Evolutionary conservation across 352 stramenopile species (phyloP).

Genomic region (Thalassiosira exigua): DNA sequence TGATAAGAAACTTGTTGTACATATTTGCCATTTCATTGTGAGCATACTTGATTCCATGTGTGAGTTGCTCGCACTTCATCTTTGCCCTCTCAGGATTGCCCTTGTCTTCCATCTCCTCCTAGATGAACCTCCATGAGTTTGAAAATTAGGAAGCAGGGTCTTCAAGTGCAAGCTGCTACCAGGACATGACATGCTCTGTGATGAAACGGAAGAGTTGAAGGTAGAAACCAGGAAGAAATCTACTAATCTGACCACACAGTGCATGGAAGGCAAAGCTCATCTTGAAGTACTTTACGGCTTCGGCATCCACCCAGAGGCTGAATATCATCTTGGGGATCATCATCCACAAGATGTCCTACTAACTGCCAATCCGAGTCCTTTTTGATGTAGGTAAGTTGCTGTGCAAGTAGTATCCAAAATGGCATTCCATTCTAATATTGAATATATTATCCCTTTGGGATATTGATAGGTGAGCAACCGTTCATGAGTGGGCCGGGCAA

Average conservation of each 20-base stretch:
- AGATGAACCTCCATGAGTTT: not conserved
- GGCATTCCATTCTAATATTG: not conserved
- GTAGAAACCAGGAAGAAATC: not conserved
- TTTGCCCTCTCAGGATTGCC: not conserved
- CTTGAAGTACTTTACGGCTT: not conserved
- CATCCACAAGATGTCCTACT: not conserved
- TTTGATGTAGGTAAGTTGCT: not conserved
- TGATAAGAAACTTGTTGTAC: not conserved
- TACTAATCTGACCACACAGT: not conserved
- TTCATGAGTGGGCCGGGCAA: not conserved
- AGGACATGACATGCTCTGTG: not conserved
- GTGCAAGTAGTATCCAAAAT: not conserved
- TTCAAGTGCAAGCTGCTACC: not conserved
- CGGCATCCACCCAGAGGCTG: not conserved
- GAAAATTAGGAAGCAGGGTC: not conserved
- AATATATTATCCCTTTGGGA: not conserved
- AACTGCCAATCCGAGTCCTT: not conserved
- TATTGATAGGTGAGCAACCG: not conserved
- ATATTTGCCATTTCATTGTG: not conserved
- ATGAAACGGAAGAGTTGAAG: not conserved
- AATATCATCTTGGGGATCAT: constrained; percentile 1
- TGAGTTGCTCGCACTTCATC: constrained; percentile 1
- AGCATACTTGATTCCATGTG: not conserved
- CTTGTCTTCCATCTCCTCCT: not conserved
- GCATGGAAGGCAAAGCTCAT: not conserved